Base-by-base conservation (phyloP, 106 monocot species). In the Amphibolis antarctica region DNA sequence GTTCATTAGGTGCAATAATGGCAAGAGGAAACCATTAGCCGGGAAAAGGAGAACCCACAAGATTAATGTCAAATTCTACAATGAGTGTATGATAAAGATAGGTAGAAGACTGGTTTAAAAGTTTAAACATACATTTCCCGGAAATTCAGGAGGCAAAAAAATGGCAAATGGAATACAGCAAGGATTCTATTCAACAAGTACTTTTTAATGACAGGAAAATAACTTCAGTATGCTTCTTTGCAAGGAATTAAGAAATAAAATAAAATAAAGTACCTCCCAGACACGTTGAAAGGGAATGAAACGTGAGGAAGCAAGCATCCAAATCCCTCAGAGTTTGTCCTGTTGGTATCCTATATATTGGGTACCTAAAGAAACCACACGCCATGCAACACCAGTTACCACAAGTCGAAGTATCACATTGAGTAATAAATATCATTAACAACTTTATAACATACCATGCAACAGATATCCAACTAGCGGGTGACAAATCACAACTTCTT, bases 301-400 rank as follows among this genome's bases (percentile, higher is more conserved):
- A 92, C 4, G 88, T 85, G 30, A 92, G 88, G 63, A 92, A 92
- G 45, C 92, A 92, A 59, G 92, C 92, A 74, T 92, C 92, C 53
- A 88, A 69, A 74, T 85, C 88, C 49, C 69, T 79, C 12, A 88
- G 26, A 59, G 88, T 92, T 44, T 79, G 77, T 30, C 92, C 92
- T 63, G 82, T 88, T 60, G 92, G 92, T 66, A 92, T 92, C 17
- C 88, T 73, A 63, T 92, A 92, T 65, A 92, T 92, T 6, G 92
- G 92, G 55, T 92, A 92, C 92, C 88, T 88, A 74, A 52, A 72
- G 28, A 57, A 27, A 15, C 14, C 1, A 12, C 13, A 13, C 26
- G 23, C 1, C 24, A 22, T 25, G 10, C 45, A 62, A 66, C 20
- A 67, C 15, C 19, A 42, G 29, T n/a, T n/a, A 48, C 12, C 45